Conservation (phyloP, 371 early-diverging fungal species). For the Mucor plumbeus region DNA sequence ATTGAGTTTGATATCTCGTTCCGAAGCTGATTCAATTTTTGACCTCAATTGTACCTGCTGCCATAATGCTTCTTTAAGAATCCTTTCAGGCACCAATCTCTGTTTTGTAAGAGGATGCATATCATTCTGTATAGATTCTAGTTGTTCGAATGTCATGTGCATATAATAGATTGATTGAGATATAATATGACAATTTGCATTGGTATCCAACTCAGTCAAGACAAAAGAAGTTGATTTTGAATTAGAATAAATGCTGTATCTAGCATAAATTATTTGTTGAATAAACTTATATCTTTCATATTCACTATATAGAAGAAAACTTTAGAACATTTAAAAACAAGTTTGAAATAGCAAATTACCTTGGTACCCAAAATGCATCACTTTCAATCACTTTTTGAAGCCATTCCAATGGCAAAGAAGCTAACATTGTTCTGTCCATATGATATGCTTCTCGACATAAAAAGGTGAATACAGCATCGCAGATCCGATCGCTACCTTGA, state of each 20-base stretch:
- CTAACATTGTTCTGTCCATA: slow-evolving; percentile 40
- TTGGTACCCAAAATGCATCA: slow-evolving; percentile 72
- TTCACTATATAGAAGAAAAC: slow-evolving; percentile 40
- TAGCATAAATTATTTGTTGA: slow-evolving; percentile 42
- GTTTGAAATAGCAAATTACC: slow-evolving; percentile 20
- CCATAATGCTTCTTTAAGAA: slow-evolving; percentile 62
- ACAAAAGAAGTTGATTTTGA: background rate
- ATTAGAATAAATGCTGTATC: slow-evolving; percentile 9
- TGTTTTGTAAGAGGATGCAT: slow-evolving; percentile 47
- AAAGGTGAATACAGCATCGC: slow-evolving; percentile 61
- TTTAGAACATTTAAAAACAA: background rate
- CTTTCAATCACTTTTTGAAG: slow-evolving; percentile 60
- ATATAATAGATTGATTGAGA: slow-evolving; percentile 53
- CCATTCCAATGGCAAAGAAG: slow-evolving; percentile 57
- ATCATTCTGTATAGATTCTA: slow-evolving; percentile 49
- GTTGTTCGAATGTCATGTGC: slow-evolving; percentile 65
- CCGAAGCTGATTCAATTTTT: slow-evolving; percentile 49
- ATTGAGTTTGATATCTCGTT: slow-evolving; percentile 44
- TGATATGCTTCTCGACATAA: slow-evolving; percentile 65
- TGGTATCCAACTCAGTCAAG: slow-evolving; percentile 15
- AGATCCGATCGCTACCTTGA: slow-evolving; percentile 60
- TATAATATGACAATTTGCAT: slow-evolving; percentile 29
- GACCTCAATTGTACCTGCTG: slow-evolving; percentile 54
- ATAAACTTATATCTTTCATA: slow-evolving; percentile 63
- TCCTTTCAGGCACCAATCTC: slow-evolving; percentile 35